Evolutionary conservation across 192 early-diverging fungal genomes (phyloP), one percentile per base, ranked within the genome.

Genomic region (Chytriomyces sp.): DNA sequence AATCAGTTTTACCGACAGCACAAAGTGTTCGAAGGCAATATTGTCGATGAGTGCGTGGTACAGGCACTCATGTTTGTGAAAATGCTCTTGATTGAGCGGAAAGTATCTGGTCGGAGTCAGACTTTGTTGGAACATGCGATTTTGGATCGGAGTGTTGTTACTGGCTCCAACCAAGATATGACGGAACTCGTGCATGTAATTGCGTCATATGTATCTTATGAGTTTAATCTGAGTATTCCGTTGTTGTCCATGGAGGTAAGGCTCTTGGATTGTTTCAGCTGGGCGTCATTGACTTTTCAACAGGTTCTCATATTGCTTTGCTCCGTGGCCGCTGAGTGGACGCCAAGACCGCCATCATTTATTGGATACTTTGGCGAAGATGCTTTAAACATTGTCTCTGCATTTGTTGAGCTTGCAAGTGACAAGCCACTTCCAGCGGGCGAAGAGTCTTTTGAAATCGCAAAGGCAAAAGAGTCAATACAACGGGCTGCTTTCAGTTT

Each of bases 291-390:
- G 22, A 49, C 30, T 58, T 58, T 14, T 28, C 30, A 12, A n/a
- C 28, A 70, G 68, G 72, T 78, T 33, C 55, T 84, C 10, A 80
- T 83, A n/a, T 64, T 85, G 6, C 75, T 85, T 3, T 81, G 79
- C 59, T 65, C 62, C 25, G 61, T 83, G 6, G 77, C 84, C 2
- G 52, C 75, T 5, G 78, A 78, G 40, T 83, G 81, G 82, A 74
- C 74, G 6, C 81, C 77, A 6, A 63, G 77, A 12, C 82, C 81
- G 7, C 81, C 82, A 2, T 85, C 82, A 3, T 80, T 85, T 52
- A 70, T 80, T 28, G 82, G 84, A 32, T 84, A 84, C 71, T 80
- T 85, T 74, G 84, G 84, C n/a, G 30, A 56, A 5, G 67, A 80
- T 28, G 75, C 70, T 12, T 26, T 60, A 22, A 39, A 36, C 17